Percentiles rank a stretch among this genome's conserved stretches.
Conservation (phyloP, 257 asterid genomes). For the Solanum pennellii region DNA sequence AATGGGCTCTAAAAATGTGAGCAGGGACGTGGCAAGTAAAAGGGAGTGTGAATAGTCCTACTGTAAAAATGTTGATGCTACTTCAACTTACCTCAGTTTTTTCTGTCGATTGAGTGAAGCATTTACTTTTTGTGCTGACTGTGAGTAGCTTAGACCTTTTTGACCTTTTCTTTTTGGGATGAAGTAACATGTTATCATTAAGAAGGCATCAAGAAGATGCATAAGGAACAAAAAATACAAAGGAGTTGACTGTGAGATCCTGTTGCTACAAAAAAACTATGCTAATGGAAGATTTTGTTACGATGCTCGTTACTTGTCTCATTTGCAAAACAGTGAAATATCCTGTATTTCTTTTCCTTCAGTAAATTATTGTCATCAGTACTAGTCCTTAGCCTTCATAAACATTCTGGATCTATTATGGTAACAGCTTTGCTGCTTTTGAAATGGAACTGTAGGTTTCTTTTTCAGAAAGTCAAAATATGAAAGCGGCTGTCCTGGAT, state of each 20-base stretch:
- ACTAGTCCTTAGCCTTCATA: conserved; percentile 1
- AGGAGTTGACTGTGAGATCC: not conserved
- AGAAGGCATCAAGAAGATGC: not conserved
- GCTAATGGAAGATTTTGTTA: not conserved
- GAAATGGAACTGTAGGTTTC: conserved; percentile 38
- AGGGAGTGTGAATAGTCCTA: not conserved
- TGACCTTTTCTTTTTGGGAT: not conserved
- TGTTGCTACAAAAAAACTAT: not conserved
- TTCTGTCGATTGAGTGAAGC: not conserved
- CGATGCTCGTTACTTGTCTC: not conserved
- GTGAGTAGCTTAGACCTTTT: not conserved
- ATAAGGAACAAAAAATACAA: not conserved
- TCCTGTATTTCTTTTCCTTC: not conserved
- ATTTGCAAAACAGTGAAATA: not conserved
- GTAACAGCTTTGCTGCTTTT: conserved; percentile 6
- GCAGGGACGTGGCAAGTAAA: not conserved
- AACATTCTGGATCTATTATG: not conserved
- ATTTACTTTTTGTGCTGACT: not conserved
- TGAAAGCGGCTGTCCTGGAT: conserved; percentile 64
- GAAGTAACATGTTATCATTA: not conserved
- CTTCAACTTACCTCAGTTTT: not conserved
- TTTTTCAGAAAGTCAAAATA: conserved; percentile 66
- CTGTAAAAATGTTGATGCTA: not conserved
- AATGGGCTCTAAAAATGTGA: not conserved
- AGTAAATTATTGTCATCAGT: not conserved